These are phyloP conservation scores for Pyrenophora seminiperda DNA, from an alignment of 2,329 filamentous ascomycete genomes.

Conservation along the genomic window DNA sequence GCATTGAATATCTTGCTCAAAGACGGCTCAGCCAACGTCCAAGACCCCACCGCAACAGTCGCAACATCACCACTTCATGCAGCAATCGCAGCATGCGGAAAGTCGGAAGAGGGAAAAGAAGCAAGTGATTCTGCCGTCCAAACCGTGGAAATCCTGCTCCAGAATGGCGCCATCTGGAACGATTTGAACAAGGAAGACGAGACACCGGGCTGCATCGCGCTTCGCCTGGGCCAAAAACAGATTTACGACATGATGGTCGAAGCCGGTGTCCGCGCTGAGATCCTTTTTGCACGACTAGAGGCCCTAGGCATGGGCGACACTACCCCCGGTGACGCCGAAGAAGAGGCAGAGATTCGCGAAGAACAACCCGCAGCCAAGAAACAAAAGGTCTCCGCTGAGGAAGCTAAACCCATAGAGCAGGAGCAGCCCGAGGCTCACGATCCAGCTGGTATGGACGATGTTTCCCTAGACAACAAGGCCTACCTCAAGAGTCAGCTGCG, in stretches of 20 bases:
- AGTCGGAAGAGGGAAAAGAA: constrained; percentile 37
- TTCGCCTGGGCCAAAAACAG: constrained; percentile 40
- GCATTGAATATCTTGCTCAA: constrained; percentile 44
- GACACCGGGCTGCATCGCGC: constrained; percentile 47
- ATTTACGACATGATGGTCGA: constrained; percentile 47
- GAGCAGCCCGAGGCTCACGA: constrained; percentile 26
- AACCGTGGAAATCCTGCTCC: constrained; percentile 40
- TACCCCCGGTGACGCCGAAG: constrained; percentile 27
- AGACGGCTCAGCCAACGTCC: constrained; percentile 45
- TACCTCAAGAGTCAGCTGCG: constrained; percentile 42
- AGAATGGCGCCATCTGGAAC: constrained; percentile 49
- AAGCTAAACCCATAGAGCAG: constrained; percentile 33
- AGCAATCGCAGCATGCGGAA: constrained; percentile 41
- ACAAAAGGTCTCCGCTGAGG: constrained; percentile 39
- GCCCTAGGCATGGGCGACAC: constrained; percentile 37
- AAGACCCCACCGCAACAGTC: constrained; percentile 42
- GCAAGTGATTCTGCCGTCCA: constrained; percentile 34
- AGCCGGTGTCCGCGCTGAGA: constrained; percentile 44
- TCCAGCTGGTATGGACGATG: constrained; percentile 21
- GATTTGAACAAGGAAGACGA: constrained; percentile 47
- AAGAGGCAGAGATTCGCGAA: constrained; percentile 26
- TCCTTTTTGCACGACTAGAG: constrained; percentile 43
- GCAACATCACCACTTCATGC: constrained; percentile 46
- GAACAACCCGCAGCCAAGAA: constrained; percentile 43
- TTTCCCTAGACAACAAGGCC: constrained; percentile 49